Evolutionary conservation across 208 protist species (phyloP).

Genomic region (Trypanosoma vivax): DNA sequence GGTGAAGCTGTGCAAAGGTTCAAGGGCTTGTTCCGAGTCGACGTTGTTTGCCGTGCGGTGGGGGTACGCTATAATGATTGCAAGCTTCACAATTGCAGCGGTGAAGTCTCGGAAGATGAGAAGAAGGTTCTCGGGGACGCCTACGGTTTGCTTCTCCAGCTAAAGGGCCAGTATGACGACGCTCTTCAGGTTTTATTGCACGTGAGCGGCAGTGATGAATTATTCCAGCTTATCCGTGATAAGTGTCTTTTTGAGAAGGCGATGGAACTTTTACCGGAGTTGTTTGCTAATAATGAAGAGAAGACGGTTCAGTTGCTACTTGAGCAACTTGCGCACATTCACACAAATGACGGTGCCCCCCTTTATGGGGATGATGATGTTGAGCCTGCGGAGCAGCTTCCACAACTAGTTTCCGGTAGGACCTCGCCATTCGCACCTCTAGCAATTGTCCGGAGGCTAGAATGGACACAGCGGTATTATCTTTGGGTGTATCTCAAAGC

Average conservation of each 20-base stretch:
- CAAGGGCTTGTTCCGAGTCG: conserved; percentile 20
- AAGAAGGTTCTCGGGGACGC: conserved; percentile 38
- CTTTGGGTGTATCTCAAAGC: conserved; percentile 52
- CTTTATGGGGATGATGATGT: no score
- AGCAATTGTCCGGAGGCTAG: conserved; percentile 38
- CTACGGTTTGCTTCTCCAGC: conserved; percentile 46
- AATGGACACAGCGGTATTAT: conserved; percentile 35
- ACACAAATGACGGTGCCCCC: no score
- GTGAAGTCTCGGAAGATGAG: conserved; percentile 13
- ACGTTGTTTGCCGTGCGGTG: conserved; percentile 29
- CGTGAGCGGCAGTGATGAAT: conserved; percentile 32
- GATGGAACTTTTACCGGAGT: conserved; percentile 35
- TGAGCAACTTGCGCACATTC: conserved; percentile 31
- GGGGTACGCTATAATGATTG: conserved; percentile 32
- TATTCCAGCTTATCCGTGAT: conserved; percentile 38
- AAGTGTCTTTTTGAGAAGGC: conserved; percentile 30
- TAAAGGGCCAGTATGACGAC: conserved; percentile 36
- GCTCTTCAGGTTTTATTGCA: conserved; percentile 57
- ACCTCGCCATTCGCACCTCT: conserved; percentile 18
- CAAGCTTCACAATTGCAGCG: neutral
- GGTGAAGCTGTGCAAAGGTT: conserved; percentile 22
- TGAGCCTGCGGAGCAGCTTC: no score
- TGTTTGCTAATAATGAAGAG: conserved; percentile 43
- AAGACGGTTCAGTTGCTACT: conserved; percentile 47
- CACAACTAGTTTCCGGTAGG: neutral